These are phyloP conservation scores for Beauveria brongniartii DNA, from an alignment of 2,329 filamentous ascomycete species.

Conservation along the genomic window DNA sequence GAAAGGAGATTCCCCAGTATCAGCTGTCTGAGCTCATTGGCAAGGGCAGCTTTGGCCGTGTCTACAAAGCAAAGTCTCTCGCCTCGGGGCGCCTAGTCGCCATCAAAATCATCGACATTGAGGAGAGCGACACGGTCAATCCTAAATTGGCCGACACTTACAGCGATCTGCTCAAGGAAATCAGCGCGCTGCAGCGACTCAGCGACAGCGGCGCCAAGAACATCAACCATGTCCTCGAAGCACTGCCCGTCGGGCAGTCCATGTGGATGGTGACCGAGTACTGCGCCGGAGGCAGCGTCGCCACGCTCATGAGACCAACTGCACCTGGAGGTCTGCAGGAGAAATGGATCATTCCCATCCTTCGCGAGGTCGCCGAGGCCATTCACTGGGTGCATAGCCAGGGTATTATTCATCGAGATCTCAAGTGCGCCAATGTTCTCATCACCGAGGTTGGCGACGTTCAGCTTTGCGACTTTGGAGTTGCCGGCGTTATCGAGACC, in stretches of 20 bases:
- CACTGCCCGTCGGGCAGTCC: conserved; percentile 66
- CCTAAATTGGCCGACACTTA: conserved; percentile 59
- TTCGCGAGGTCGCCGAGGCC: conserved; percentile 58
- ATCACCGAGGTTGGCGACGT: conserved; percentile 69
- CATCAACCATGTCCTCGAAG: conserved; percentile 75
- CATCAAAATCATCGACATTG: conserved; percentile 78
- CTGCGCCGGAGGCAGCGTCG: conserved; percentile 76
- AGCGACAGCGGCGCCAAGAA: conserved; percentile 68
- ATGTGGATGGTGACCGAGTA: conserved; percentile 89
- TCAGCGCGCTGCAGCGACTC: conserved; percentile 62
- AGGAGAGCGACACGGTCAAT: conserved; percentile 62
- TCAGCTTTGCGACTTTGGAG: conserved; percentile 79
- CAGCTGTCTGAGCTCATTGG: conserved; percentile 65
- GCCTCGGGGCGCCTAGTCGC: conserved; percentile 52
- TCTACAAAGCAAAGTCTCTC: conserved; percentile 55
- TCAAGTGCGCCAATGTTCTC: conserved; percentile 73
- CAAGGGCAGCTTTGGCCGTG: conserved; percentile 65
- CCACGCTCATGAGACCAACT: conserved; percentile 62
- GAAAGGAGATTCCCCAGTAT: conserved; percentile 56
- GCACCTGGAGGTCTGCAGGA: conserved; percentile 57
- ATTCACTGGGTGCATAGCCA: conserved; percentile 60
- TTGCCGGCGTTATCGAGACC: conserved; percentile 68
- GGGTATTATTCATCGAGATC: conserved; percentile 63
- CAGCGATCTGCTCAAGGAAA: conserved; percentile 61
- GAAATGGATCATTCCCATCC: conserved; percentile 61